These are phyloP conservation scores for Aspergillus eucalypticola DNA, from an alignment of 2,329 filamentous ascomycete species.

Conservation along the genomic window DNA sequence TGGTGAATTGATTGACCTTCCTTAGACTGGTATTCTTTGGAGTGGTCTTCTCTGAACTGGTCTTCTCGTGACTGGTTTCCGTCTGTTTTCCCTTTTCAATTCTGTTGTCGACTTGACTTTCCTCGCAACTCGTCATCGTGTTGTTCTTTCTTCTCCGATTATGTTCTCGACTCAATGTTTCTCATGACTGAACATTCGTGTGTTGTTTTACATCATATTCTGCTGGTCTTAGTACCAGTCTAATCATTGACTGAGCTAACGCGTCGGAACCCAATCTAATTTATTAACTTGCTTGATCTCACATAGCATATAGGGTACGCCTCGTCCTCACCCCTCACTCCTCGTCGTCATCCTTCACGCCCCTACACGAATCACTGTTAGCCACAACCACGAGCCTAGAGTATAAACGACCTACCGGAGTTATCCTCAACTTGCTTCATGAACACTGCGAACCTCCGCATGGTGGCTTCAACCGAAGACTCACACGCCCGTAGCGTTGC, in stretches of 20 bases:
- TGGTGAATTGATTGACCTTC: too few relatives aligned
- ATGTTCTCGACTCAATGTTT: not conserved
- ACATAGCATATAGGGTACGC: not conserved
- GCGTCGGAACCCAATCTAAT: not conserved
- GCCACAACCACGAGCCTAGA: not conserved
- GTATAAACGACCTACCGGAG: conserved; percentile 9
- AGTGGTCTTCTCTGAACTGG: too few relatives aligned
- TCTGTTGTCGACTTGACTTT: not conserved
- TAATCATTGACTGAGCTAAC: not conserved
- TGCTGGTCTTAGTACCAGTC: not conserved
- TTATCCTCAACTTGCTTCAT: conserved; percentile 28
- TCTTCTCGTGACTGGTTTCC: not conserved
- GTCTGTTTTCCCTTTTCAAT: not conserved
- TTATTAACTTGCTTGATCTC: not conserved
- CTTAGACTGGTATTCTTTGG: too few relatives aligned
- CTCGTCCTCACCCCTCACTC: not conserved
- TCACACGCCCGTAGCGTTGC: conserved; percentile 21
- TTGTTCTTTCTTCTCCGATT: not conserved
- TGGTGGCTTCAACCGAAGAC: conserved; percentile 24
- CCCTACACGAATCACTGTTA: too few relatives aligned
- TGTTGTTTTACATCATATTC: not conserved
- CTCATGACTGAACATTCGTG: too few relatives aligned
- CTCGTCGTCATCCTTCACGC: too few relatives aligned
- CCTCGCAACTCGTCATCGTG: not conserved
- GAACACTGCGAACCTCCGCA: conserved; percentile 24